phyloP scores from a whole-genome alignment of 1,139 yeast genomes.

The Nakaseomyces delphensis region DNA sequence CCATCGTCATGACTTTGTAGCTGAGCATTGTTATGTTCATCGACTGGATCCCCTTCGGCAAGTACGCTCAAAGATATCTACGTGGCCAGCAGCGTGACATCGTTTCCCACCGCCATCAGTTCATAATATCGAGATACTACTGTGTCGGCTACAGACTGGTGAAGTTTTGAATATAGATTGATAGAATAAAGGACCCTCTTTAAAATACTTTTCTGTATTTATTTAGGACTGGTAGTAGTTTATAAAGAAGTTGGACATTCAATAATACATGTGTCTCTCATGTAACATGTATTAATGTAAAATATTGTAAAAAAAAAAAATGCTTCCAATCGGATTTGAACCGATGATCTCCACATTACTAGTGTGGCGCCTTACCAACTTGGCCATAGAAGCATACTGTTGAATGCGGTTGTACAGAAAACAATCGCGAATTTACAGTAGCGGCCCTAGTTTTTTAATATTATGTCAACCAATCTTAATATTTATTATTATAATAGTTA shows the following conservation, averaged over 20 bases:
- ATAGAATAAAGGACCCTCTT: too few species aligned
- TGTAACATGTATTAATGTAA: too few species aligned
- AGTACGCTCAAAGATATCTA: constrained; percentile 39
- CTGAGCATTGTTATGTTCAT: constrained; percentile 38
- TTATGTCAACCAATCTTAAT: too few species aligned
- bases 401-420: too few species aligned
- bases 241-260: too few species aligned
- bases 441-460: too few species aligned
- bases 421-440: too few species aligned
- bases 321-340: constrained; percentile 10
- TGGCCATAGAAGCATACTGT: constrained; percentile 9
- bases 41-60: constrained; percentile 40
- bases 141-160: constrained; percentile 15
- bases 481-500: too few species aligned
- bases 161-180: too few species aligned
- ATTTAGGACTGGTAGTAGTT: too few species aligned
- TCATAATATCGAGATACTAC: constrained; percentile 20
- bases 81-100: constrained; percentile 52
- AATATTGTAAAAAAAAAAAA: constrained; percentile 2
- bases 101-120: constrained; percentile 60
- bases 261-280: too few species aligned
- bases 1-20: constrained; percentile 35
- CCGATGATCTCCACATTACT: constrained; percentile 11
- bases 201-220: too few species aligned
- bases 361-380: constrained; percentile 11